Base-by-base conservation (phyloP, 805 yeast genomes). In the Hyphopichia homilentoma region DNA sequence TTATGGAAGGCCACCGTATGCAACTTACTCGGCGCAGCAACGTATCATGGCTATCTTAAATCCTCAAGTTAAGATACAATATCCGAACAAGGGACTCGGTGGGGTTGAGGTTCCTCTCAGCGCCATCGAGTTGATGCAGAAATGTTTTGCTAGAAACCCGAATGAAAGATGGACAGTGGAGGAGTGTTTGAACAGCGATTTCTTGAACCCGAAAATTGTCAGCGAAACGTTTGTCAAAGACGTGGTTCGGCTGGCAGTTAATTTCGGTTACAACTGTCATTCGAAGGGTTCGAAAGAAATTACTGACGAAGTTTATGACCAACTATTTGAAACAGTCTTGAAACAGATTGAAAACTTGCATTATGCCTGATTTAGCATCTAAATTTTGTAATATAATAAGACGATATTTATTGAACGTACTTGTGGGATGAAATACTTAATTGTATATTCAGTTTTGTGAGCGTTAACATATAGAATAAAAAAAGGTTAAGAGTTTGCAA, bases 1-100 rank as follows among this genome's bases (percentile, higher is more conserved):
- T 6, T 94, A 93, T 48, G 96, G 96, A 0, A 73, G 73, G 39
- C 90, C 97, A 2, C 98, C 98, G 1, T 89, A 86, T 62, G 94
- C 87, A 1, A 68, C 70, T 3, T 85, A 75, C 46, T 75, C 79
- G 31, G 93, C 94, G 1, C 76, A 82, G 36, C 85, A 84, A 48
- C 64, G 95, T 38, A 66, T 87, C 23, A 64, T 81, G 52, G 96
- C 96, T 2, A 90, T 87, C 23, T 84, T 84, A 74, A 84, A 86
- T 51, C 93, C 95, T 0, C 81, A 81, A 39, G 76, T 85, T 16
- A 76, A 77, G 43, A 79, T 88, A 9, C 59, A 61, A 21, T 88
- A 75, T 52, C 84, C 95, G 1, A 70, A 68, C 16, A 61, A 58
- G 18, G 87, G 87, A 0, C 45, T 77, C 0, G 84, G 82, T 0